phyloP scores from a whole-genome alignment of 2,329 filamentous ascomycete genomes.

The Sphaerulina populicola region DNA sequence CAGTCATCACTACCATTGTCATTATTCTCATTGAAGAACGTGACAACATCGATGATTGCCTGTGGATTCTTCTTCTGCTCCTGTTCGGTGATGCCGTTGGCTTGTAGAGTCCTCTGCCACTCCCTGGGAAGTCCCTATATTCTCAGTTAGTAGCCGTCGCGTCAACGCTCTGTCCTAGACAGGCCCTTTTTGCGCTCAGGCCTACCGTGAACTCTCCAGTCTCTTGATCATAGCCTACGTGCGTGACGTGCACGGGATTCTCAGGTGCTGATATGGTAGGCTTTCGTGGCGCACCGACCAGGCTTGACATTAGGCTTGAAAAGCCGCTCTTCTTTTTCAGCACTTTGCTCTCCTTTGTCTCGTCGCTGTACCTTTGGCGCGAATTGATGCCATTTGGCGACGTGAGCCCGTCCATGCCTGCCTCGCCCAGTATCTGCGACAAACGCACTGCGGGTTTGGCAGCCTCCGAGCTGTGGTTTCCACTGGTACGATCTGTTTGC shows the following conservation, averaged over 20 bases:
- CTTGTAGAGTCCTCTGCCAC: conserved; percentile 92
- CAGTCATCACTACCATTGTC: conserved; percentile 73
- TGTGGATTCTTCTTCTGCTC: conserved; percentile 94
- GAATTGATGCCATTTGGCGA: conserved; percentile 45
- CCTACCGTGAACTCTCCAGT: conserved; percentile 92
- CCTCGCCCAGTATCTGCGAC: conserved; percentile 37
- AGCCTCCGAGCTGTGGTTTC: conserved; percentile 3
- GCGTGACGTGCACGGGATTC: conserved; percentile 94
- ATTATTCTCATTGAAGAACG: conserved; percentile 92
- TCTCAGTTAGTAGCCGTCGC: background rate
- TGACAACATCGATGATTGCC: conserved; percentile 89
- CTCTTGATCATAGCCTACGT: conserved; percentile 93
- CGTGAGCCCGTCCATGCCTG: conserved; percentile 45
- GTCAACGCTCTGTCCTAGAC: conserved; percentile 3
- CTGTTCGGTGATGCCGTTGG: conserved; percentile 92
- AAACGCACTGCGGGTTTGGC: conserved; percentile 33
- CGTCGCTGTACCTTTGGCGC: conserved; percentile 68
- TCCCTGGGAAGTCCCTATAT: conserved; percentile 80
- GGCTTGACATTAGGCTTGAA: conserved; percentile 76
- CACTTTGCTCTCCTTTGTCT: conserved; percentile 58
- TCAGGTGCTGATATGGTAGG: conserved; percentile 95
- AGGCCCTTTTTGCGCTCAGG: conserved; percentile 22
- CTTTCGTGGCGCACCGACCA: conserved; percentile 76
- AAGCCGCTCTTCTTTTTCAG: conserved; percentile 77
- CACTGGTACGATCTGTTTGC: background rate